Evolutionary conservation across 441 rosid species (phyloP).

Genomic region (Raphanus hybrid): DNA sequence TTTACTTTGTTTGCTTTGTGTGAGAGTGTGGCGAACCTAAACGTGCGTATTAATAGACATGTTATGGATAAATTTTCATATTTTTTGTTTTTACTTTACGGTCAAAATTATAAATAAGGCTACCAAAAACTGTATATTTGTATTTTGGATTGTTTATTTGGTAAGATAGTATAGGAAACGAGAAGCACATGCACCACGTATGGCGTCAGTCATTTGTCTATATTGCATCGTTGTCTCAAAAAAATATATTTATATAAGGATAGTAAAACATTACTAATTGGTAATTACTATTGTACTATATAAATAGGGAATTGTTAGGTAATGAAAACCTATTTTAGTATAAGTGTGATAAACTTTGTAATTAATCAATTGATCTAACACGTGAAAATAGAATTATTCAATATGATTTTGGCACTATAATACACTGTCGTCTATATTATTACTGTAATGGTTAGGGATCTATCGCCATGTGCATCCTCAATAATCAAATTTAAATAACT

Average conservation of each 20-base stretch:
- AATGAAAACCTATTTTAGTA: not conserved
- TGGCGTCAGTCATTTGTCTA: conserved; percentile 21
- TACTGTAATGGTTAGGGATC: conserved; percentile 8
- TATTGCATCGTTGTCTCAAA: conserved; percentile 20
- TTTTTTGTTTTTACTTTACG: conserved; percentile 1
- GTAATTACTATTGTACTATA: not conserved
- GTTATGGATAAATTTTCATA: not conserved
- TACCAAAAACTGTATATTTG: not conserved
- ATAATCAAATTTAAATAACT: not conserved
- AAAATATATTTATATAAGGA: not conserved
- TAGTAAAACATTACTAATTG: not conserved
- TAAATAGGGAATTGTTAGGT: not conserved
- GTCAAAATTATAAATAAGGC: conserved; percentile 7
- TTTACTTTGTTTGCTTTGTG: conserved; percentile 22
- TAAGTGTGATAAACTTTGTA: not conserved
- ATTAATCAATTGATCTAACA: not conserved
- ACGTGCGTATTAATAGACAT: conserved; percentile 34
- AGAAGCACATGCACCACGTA: conserved; percentile 34
- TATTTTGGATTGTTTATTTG: conserved; percentile 8
- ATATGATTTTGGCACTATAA: not conserved
- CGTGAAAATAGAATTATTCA: conserved; percentile 6
- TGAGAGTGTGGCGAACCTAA: conserved; percentile 22
- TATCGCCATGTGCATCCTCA: conserved; percentile 1
- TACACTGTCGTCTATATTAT: conserved; percentile 12
- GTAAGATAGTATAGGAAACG: conserved; percentile 15